Evolutionary conservation across 345 rosid species (phyloP).

Genomic region (Moricandia arvensis): DNA sequence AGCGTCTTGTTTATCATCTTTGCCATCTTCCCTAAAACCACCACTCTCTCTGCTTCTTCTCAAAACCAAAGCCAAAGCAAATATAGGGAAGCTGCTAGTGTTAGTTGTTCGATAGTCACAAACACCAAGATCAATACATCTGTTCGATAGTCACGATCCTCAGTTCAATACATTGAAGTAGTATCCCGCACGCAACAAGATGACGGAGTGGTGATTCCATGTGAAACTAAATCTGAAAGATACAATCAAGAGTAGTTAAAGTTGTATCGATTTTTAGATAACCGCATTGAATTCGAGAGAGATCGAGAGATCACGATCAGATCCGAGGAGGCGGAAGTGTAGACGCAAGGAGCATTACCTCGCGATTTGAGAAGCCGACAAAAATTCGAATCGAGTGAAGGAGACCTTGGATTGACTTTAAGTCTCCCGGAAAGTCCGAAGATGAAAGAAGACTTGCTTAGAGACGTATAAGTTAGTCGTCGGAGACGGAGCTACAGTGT

Average conservation of each 20-base stretch:
- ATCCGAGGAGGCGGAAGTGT: constrained; percentile 28
- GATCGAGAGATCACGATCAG: constrained; percentile 30
- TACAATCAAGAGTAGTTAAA: too few species aligned
- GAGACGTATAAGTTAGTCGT: constrained; percentile 22
- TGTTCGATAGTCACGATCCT: constrained; percentile 22
- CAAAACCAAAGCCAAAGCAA: not conserved
- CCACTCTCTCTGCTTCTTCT: not conserved
- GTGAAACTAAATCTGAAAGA: constrained; percentile 21
- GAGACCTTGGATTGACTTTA: not conserved
- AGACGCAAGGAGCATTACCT: constrained; percentile 4
- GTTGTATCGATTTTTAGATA: not conserved
- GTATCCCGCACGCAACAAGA: constrained; percentile 22
- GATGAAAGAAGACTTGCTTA: constrained; percentile 5
- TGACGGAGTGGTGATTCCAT: constrained; percentile 24
- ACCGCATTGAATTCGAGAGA: not conserved
- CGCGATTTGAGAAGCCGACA: constrained; percentile 9
- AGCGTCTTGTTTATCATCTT: constrained; percentile 74
- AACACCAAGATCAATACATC: not conserved
- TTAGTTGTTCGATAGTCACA: not conserved
- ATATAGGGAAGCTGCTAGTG: too few species aligned
- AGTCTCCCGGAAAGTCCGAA: too few species aligned
- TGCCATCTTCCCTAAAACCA: too few species aligned
- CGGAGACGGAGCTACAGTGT: constrained; percentile 28
- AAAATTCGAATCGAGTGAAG: constrained; percentile 34
- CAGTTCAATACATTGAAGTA: constrained; percentile 10